A percentile compares a stretch with the other conserved stretches of the same genome.
Conservation (phyloP, 345 rosid species). For the Lumnitzera racemosa region DNA sequence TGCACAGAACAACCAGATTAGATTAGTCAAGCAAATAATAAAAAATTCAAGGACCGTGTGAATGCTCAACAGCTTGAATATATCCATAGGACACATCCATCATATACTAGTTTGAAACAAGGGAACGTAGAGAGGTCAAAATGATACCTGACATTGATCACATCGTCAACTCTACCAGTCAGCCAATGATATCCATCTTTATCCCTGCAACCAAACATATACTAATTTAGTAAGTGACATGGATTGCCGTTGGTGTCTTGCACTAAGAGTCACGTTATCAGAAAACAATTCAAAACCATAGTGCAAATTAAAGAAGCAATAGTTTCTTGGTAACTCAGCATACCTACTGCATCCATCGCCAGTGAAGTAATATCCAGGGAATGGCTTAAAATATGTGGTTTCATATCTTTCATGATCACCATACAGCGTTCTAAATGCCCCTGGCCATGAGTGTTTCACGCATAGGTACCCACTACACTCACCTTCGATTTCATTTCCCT, state of each 20-base stretch:
- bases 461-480: conserved; percentile 94
- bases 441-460: conserved; percentile 90
- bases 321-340: conserved; percentile 3
- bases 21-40: background rate
- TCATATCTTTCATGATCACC: conserved; percentile 99
- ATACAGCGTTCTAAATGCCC: conserved; percentile 90
- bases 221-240: background rate
- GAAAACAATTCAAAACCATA: background rate
- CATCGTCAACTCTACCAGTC: conserved; percentile 98
- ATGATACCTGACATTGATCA: conserved; percentile 86
- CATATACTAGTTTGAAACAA: background rate
- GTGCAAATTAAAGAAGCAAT: conserved; percentile 1
- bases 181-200: conserved; percentile 97
- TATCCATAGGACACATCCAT: background rate
- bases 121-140: background rate
- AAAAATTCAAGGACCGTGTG: too few species aligned
- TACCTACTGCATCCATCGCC: conserved; percentile 98
- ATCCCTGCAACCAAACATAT: conserved; percentile 55
- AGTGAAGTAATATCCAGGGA: conserved; percentile 83
- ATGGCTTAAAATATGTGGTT: conserved; percentile 93
- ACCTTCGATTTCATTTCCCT: conserved; percentile 90
- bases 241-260: too few species aligned
- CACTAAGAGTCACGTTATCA: too few species aligned
- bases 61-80: background rate
- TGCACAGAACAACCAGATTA: conserved; percentile 19